Base-by-base conservation (phyloP, 1,284 basidiomycete genomes). In the Sanguinoderma infundibulare region DNA sequence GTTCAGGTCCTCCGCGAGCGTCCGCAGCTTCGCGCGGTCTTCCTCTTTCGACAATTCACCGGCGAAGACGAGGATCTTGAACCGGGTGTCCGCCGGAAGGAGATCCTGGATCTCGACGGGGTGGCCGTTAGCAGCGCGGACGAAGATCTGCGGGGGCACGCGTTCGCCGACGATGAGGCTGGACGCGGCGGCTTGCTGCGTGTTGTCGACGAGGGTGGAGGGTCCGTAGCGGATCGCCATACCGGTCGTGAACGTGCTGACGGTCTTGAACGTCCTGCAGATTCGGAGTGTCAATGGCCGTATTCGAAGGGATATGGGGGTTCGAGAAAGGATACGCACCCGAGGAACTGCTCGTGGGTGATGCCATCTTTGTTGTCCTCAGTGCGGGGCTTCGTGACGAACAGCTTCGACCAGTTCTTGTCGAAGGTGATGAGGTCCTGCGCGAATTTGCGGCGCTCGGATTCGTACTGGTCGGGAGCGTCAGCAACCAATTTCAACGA, bases 371-470 rank as follows among this genome's bases (percentile, higher is more conserved):
- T 71, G 67, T 83, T 79, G 0, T 80, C 77, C 38, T 80, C 78
- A 10, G 84, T 85, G 34, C 81, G 78, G 10, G 90, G 87, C 74
- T 91, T 93, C 47, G 86, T 87, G 17, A 90, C 92, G 74, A 94
- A 93, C 22, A 95, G 75, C 9, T 83, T 79, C 1, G 90, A 83
- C 70, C 88, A 93, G 66, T 88, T 77, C 72, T 86, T 87, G 73
- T 95, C 93, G 68, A 94, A 94, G 60, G 83, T 74, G 67, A 95
- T 95, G 57, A 96, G 80, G 66, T 94, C 90, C 72, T 90, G 84
- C 0, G 90, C 92, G 64, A 88, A 94, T 73, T 86, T 84, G 51
- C 85, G 81, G 35, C 92, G 81, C 70, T 94, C 92, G 38, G 80
- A 72, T 69, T 92, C 89, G 70, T 94, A 94, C 86, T 91, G 38